Conservation (phyloP, 495 filamentous ascomycete genomes). For the Podospora anserina region DNA sequence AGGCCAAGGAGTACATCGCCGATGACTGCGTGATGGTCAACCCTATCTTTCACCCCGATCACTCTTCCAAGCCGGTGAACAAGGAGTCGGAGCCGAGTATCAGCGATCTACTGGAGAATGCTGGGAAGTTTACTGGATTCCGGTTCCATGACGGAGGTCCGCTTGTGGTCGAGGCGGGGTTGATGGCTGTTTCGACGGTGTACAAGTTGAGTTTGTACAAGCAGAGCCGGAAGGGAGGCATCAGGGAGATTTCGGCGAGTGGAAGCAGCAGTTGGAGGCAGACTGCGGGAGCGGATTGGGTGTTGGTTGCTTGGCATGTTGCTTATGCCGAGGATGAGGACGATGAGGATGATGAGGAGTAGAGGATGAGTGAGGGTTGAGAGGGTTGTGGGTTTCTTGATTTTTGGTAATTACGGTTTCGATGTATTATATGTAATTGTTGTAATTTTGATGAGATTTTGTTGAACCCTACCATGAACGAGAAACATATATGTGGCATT, state of each 20-base stretch:
- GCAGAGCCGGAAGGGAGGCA: conserved; percentile 19
- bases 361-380: not conserved
- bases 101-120: conserved; percentile 23
- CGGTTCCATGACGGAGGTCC: conserved; percentile 28
- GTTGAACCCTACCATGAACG: not conserved
- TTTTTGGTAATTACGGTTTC: conserved; percentile 3
- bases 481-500: not conserved
- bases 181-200: conserved; percentile 35
- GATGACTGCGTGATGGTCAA: conserved; percentile 41
- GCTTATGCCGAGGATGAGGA: conserved; percentile 28
- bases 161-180: conserved; percentile 35
- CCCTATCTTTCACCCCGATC: conserved; percentile 25
- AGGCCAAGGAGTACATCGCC: conserved; percentile 34
- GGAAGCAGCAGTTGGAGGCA: conserved; percentile 31
- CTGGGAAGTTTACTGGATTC: conserved; percentile 26
- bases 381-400: conserved; percentile 3
- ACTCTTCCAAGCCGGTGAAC: conserved; percentile 20
- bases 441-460: not conserved
- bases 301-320: conserved; percentile 31
- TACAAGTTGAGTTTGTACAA: conserved; percentile 34
- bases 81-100: conserved; percentile 28
- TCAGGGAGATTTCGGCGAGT: conserved; percentile 30
- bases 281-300: conserved; percentile 39
- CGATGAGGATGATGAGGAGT: conserved; percentile 10
- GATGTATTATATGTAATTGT: not conserved